phyloP scores from a whole-genome alignment of 306 rosid species.

The Fragaria ananassa region DNA sequence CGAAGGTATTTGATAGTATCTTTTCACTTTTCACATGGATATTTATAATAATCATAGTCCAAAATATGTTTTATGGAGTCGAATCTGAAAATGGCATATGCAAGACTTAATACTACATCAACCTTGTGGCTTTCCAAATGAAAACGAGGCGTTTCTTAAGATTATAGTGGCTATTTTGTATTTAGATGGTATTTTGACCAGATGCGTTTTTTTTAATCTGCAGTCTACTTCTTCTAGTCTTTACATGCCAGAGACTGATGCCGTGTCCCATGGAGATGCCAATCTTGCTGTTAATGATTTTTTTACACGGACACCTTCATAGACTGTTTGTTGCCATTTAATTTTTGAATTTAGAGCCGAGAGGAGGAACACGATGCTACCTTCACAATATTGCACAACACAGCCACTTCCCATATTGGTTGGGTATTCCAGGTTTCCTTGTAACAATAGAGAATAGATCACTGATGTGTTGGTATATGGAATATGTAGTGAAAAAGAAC shows the following conservation, averaged over 20 bases:
- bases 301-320: constrained; percentile 61
- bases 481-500: background rate
- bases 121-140: background rate
- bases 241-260: constrained; percentile 87
- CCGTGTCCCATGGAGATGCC: constrained; percentile 90
- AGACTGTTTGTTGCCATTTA: constrained; percentile 28
- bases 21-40: background rate
- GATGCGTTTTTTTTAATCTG: constrained; percentile 19
- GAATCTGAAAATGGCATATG: background rate
- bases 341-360: constrained; percentile 27
- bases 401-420: constrained; percentile 7
- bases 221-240: constrained; percentile 75
- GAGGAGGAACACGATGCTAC: constrained; percentile 32
- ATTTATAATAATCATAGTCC: background rate
- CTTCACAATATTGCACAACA: constrained; percentile 22
- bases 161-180: background rate
- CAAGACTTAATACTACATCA: background rate
- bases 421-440: constrained; percentile 23
- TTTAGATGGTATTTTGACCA: constrained; percentile 7
- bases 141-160: background rate
- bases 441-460: constrained; percentile 29
- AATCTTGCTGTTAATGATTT: constrained; percentile 90
- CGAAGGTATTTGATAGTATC: constrained; percentile 53
- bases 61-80: background rate
- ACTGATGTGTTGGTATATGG: constrained; percentile 15